A percentile compares a stretch with the other conserved stretches of the same genome.
Evolutionary conservation across 2,329 filamentous ascomycete genomes (phyloP).

Genomic region (Neonectria hederae): DNA sequence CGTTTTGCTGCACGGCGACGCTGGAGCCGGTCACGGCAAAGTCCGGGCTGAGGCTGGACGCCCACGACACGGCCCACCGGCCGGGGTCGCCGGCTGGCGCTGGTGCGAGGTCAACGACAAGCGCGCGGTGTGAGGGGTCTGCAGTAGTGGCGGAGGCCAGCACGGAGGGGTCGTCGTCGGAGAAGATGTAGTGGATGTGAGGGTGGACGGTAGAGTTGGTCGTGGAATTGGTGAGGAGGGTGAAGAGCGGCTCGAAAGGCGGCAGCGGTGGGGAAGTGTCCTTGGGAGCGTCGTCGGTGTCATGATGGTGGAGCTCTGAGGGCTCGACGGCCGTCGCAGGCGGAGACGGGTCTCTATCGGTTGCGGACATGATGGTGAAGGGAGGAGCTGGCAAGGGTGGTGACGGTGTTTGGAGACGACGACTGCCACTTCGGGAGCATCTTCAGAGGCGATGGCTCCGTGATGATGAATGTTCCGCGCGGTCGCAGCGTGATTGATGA

Average conservation of each 20-base stretch:
- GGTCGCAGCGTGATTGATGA: constrained; percentile 19
- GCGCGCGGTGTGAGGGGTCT: constrained; percentile 54
- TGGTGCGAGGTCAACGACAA: constrained; percentile 63
- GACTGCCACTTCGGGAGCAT: constrained; percentile 34
- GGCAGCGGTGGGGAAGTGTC: constrained; percentile 40
- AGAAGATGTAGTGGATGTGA: constrained; percentile 90
- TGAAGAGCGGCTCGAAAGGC: constrained; percentile 83
- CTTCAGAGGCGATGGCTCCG: constrained; percentile 24
- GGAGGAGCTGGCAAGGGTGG: constrained; percentile 5
- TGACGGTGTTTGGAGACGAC: constrained; percentile 25
- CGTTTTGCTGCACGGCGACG: constrained; percentile 55
- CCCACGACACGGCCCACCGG: constrained; percentile 68
- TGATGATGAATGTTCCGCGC: constrained; percentile 15
- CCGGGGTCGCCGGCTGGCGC: constrained; percentile 51
- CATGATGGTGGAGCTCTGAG: constrained; percentile 27
- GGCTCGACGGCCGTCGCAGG: constrained; percentile 28
- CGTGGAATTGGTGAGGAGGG: constrained; percentile 80
- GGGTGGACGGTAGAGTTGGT: constrained; percentile 83
- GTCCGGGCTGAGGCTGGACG: constrained; percentile 76
- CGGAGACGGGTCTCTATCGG: constrained; percentile 40
- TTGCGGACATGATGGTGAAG: constrained; percentile 35
- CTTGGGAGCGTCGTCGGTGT: constrained; percentile 20
- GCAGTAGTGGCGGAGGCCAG: constrained; percentile 71
- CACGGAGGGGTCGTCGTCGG: constrained; percentile 85
- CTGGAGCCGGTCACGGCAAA: constrained; percentile 70